phyloP scores from a whole-genome alignment of 768 basidiomycete genomes.

The Sporobolomyces pararoseus region DNA sequence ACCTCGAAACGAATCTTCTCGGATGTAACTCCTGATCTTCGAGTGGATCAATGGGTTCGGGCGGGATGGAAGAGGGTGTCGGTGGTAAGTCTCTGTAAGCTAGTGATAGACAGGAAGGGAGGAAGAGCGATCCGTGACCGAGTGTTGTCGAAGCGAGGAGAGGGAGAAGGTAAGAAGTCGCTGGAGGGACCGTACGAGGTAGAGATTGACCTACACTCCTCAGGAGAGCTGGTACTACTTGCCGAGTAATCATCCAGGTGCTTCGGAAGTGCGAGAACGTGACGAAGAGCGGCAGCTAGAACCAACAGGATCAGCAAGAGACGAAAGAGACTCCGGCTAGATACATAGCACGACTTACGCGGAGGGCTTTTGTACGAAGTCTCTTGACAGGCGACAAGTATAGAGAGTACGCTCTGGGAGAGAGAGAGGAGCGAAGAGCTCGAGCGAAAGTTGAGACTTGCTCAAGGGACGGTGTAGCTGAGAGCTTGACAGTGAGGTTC shows the following conservation, averaged over 20 bases:
- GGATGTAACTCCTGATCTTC: slow-evolving; percentile 13
- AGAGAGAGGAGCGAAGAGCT: no score
- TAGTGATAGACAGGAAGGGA: background rate
- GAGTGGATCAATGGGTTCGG: background rate
- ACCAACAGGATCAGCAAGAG: no score
- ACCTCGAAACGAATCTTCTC: slow-evolving; percentile 23
- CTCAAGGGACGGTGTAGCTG: no score
- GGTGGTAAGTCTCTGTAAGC: slow-evolving; percentile 4
- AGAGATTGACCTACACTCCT: background rate
- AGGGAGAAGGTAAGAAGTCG: slow-evolving; percentile 10
- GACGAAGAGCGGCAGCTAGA: no score
- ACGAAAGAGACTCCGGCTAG: no score
- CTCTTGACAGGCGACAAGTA: no score
- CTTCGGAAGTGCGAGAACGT: no score
- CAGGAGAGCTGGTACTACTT: background rate
- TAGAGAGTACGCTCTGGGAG: no score
- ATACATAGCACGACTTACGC: no score
- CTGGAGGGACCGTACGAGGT: background rate
- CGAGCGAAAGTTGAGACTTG: no score
- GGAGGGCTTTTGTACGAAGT: no score
- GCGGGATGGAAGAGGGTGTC: background rate
- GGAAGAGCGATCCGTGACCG: slow-evolving; percentile 16
- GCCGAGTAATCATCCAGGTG: background rate
- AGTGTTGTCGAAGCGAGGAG: slow-evolving; percentile 23
- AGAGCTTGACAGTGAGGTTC: no score